Evolutionary conservation across 2,329 filamentous ascomycete species (phyloP).

Genomic region (Sporothrix inflata): DNA sequence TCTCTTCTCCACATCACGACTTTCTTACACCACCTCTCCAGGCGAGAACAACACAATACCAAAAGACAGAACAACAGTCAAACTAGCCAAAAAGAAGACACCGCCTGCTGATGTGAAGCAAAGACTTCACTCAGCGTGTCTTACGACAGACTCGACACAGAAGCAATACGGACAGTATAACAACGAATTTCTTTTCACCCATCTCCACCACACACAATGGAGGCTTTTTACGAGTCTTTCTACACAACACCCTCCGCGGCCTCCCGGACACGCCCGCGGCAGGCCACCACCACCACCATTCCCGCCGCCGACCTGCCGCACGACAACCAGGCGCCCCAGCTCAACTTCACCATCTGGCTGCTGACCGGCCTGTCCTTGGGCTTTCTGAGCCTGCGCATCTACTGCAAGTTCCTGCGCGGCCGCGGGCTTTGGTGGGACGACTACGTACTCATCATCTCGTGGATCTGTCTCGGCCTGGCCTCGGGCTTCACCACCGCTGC

Average conservation of each 20-base stretch:
- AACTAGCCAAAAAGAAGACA: neutral
- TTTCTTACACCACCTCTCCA: neutral
- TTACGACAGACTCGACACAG: slow-evolving; percentile 12
- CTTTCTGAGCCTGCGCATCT: slow-evolving; percentile 37
- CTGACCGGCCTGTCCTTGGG: slow-evolving; percentile 31
- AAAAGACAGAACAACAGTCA: neutral
- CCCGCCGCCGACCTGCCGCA: slow-evolving; percentile 21
- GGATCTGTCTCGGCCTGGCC: slow-evolving; percentile 35
- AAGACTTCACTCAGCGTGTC: slow-evolving; percentile 3
- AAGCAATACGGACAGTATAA: neutral
- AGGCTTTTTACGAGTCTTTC: neutral
- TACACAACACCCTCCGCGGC: neutral
- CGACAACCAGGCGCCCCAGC: slow-evolving; percentile 34
- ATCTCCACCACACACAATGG: neutral
- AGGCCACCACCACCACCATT: neutral
- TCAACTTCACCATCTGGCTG: slow-evolving; percentile 36
- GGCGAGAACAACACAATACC: neutral
- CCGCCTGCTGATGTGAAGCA: neutral
- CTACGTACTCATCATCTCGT: slow-evolving; percentile 36
- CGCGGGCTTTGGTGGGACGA: slow-evolving; percentile 41
- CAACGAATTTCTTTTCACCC: neutral
- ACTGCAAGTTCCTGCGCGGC: slow-evolving; percentile 38
- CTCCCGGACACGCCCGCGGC: neutral
- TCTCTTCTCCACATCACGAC: neutral
- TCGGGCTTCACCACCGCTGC: slow-evolving; percentile 32